A percentile compares a stretch with the other conserved stretches of the same genome.
Evolutionary conservation across 1,284 basidiomycete species (phyloP).

Genomic region (Ceratobasidium sp.): DNA sequence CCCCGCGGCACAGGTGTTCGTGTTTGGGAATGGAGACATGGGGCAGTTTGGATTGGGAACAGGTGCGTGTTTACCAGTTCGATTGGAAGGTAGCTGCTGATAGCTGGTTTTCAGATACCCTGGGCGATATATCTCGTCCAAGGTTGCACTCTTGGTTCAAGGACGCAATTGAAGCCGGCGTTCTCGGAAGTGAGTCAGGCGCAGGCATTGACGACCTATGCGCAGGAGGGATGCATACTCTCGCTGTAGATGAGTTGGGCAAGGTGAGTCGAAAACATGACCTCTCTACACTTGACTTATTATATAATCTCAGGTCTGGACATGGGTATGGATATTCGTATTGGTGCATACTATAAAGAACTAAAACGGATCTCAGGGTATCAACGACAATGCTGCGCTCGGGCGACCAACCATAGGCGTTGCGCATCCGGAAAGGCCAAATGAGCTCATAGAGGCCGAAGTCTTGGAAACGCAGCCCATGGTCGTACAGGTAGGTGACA

Average conservation of each 20-base stretch:
- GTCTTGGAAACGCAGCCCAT: conserved; percentile 79
- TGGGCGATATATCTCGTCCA: conserved; percentile 75
- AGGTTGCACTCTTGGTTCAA: conserved; percentile 72
- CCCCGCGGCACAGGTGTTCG: conserved; percentile 73
- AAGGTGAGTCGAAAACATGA: conserved; percentile 61
- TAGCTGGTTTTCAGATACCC: conserved; percentile 53
- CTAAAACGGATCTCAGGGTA: too few relatives aligned
- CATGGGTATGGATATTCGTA: conserved; percentile 71
- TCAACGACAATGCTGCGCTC: conserved; percentile 91
- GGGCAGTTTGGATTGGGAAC: conserved; percentile 88
- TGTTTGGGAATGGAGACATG: conserved; percentile 87
- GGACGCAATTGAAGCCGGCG: conserved; percentile 65
- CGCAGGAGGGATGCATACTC: conserved; percentile 84
- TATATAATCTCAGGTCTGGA: conserved; percentile 52
- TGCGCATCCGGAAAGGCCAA: conserved; percentile 69
- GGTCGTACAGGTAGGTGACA: conserved; percentile 49
- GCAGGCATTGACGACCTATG: conserved; percentile 78
- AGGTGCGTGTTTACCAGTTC: not conserved
- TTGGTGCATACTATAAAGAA: too few relatives aligned
- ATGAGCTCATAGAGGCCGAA: conserved; percentile 70
- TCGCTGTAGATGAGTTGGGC: conserved; percentile 85
- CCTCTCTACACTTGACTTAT: conserved; percentile 21
- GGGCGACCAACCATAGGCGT: conserved; percentile 81
- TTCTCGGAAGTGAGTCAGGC: conserved; percentile 66
- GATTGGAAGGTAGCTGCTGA: not conserved